Percentiles rank a stretch among this genome's conserved stretches.
Evolutionary conservation across 129 eudicot genomes (phyloP).

Genomic region (Flaveria brownii): DNA sequence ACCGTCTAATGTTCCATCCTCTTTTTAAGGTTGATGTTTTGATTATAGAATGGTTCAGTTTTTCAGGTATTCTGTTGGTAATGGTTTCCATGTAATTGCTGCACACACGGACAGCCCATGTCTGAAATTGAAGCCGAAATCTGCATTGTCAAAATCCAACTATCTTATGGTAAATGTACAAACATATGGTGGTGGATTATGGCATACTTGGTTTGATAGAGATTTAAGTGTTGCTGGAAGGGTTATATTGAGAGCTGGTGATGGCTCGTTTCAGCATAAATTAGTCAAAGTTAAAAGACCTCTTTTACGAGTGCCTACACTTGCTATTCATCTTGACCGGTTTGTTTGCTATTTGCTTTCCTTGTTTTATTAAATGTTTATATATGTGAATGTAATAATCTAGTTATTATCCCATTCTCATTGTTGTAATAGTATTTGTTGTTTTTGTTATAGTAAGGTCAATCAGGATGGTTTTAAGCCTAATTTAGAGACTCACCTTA

Average conservation of each 20-base stretch:
- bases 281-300: constrained; percentile 85
- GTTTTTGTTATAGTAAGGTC: constrained; percentile 58
- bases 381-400: not conserved
- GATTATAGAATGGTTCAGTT: constrained; percentile 36
- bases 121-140: constrained; percentile 84
- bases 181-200: constrained; percentile 95
- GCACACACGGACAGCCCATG: constrained; percentile 99
- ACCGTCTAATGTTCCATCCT: not conserved
- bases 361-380: not conserved
- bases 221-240: constrained; percentile 94
- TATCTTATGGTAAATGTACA: constrained; percentile 94
- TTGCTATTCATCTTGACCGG: constrained; percentile 96
- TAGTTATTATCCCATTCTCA: not conserved
- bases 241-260: constrained; percentile 66
- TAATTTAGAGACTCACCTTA: constrained; percentile 92
- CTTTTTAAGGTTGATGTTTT: constrained; percentile 19
- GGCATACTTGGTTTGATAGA: constrained; percentile 99
- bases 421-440: constrained; percentile 12
- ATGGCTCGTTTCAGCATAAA: constrained; percentile 75
- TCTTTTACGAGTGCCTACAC: constrained; percentile 82
- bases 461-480: constrained; percentile 93
- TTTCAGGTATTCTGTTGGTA: constrained; percentile 83
- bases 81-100: constrained; percentile 94
- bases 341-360: constrained; percentile 35
- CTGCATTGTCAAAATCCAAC: constrained; percentile 81